Base-by-base conservation (phyloP, 441 rosid genomes). In the Biscutella auriculata region DNA sequence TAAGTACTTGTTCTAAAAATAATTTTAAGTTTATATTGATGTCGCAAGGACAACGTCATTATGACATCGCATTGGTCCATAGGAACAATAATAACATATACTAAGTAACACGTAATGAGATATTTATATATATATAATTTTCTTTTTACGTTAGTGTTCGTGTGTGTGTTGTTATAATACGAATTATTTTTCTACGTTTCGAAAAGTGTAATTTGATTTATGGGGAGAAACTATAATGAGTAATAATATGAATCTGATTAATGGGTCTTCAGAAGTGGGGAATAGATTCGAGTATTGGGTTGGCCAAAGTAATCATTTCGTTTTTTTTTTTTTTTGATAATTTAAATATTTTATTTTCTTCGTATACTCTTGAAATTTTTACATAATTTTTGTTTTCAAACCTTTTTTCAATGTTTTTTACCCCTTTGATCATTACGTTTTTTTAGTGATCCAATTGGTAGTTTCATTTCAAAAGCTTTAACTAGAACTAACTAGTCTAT, bases 221-320 rank as follows among this genome's bases (percentile, higher is more conserved):
- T n/a, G n/a, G 3, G 6, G 25, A 9, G 6, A 9, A 62, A 46
- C 17, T 23, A n/a, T 5, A 26, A 62, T 47, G 25, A 8, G 27
- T 41, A 57, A 69, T 69, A 50, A 69, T 69, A 62, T 43, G 64
- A 50, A 69, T 23, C 69, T 66, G 49, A 62, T 60, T 53, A 46
- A 21, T 74, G 85, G 85, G 76, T 58, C 82, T 77, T 55, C 63
- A 57, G 60, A 57, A 69, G 68, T 69, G 73, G 73, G 73, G 58
- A 67, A 53, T 35, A 60, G 72, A 61, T 54, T 73, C 49, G 60
- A 44, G 62, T 37, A 77, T 26, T n/a, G 63, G 81, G 76, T 64
- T 68, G 85, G 82, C 78, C 66, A 73, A 61, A 50, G 57, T 45
- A 73, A 83, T 82, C 85, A 77, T 87, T 77, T 80, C 78, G 13